Base-by-base conservation (phyloP, 345 rosid genomes). In the Eucalyptus cladocalyx region DNA sequence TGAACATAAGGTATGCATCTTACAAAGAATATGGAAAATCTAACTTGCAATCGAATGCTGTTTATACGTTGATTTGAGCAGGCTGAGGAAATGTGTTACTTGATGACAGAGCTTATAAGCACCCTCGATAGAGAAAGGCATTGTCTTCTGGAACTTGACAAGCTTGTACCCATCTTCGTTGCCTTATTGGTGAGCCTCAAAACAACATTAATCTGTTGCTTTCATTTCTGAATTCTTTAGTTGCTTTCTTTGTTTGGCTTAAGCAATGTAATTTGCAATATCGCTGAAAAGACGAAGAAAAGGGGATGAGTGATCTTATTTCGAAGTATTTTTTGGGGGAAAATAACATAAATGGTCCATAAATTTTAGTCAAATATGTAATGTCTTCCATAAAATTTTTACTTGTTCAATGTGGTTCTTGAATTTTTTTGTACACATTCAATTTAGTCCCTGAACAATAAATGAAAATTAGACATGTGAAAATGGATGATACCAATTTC, bases 21-120 rank as follows among this genome's bases (percentile, higher is more conserved):
- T 40, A 23, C 47, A 40, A 40, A 76, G 47, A 11, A 40, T 40
- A 11, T 6, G 85, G 6, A 40, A 76, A 76, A 40, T 40, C 47
- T 21, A 76, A 40, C 85, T 76, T 12, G 30, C 45, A 12, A 42
- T 42, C 12, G 7, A 76, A 21, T 76, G 85, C 5, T 76, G 30
- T 40, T 76, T 76, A 11, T 40, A 11, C 50, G 28, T 26, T 34
- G 12, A 32, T 80, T 69, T 83, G 30, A 30, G 92, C 95, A 94
- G 96, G 93, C 91, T 49, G 97, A 96, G 91, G 93, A 92, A 89
- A 86, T 93, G n/a, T 90, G 94, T 21, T 93, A 92, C 49, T 87
- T 94, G 90, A 23, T 93, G 2, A 92, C 95, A 34, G 97, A 96
- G 90, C 91, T 95, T 18, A 60, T 92, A 28, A 91, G 91, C 91